Evolutionary conservation across 495 filamentous ascomycete species (phyloP).

Genomic region (Xylaria scruposa): DNA sequence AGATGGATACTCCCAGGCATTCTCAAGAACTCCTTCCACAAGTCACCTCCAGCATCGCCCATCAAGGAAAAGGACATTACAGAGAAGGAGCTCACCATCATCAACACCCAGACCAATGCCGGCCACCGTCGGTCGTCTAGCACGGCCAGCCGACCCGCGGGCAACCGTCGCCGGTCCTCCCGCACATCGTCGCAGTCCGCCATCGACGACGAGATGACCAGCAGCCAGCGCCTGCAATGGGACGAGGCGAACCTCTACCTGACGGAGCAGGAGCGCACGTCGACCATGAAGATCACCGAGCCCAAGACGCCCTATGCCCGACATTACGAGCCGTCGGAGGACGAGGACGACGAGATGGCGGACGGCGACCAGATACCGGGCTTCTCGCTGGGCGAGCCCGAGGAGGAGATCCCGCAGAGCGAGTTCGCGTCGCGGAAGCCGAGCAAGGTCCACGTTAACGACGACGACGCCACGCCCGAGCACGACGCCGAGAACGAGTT

Average conservation of each 20-base stretch:
- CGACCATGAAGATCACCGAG: constrained; percentile 98
- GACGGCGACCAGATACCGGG: constrained; percentile 86
- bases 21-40: constrained; percentile 84
- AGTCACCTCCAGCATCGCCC: constrained; percentile 61
- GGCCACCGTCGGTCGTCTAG: constrained; percentile 88
- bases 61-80: constrained; percentile 52
- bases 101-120: constrained; percentile 94
- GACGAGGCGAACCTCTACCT: constrained; percentile 97
- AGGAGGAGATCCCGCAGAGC: constrained; percentile 67
- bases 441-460: constrained; percentile 75
- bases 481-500: constrained; percentile 64
- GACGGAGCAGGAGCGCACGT: constrained; percentile 90
- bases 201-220: constrained; percentile 45
- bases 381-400: constrained; percentile 91
- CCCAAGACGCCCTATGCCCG: constrained; percentile 96
- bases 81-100: constrained; percentile 85
- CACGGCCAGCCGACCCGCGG: constrained; percentile 59
- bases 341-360: constrained; percentile 78
- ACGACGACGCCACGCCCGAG: constrained; percentile 53
- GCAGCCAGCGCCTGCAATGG: constrained; percentile 85
- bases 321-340: constrained; percentile 87
- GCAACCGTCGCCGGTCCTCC: constrained; percentile 74
- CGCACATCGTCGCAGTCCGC: constrained; percentile 49
- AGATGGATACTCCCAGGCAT: constrained; percentile 68
- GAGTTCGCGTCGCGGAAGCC: constrained; percentile 49